Base-by-base conservation (phyloP, 2,329 filamentous ascomycete genomes). In the Calonectria montana region DNA sequence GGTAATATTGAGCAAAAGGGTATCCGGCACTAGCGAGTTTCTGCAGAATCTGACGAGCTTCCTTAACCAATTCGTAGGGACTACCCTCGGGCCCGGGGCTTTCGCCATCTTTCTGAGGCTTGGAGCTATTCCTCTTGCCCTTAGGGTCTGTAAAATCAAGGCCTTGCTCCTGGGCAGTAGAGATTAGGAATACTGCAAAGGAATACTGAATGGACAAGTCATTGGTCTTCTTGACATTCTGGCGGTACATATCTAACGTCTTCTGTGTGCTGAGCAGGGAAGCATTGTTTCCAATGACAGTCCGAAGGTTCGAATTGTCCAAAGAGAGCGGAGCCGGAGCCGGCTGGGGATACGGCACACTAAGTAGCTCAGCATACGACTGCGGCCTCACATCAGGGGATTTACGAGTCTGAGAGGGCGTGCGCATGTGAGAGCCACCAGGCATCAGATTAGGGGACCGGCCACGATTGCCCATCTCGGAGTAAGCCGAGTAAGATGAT, bases 1-100 rank as follows among this genome's bases (percentile, higher is more conserved):
- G 91, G 82, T 98, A 98, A 85, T 99, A 99, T 83, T 99, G 97
- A 4, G 97, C 97, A 83, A 98, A 98, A 1, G 97, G 97, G 82
- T 98, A 98, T 55, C 95, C 95, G 70, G 92, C 92, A 84, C 96
- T 96, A 21, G 96, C 90, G 64, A 98, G 88, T 73, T 92, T 93
- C 84, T 97, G 94, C 53, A 99, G 86, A 78, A 98, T 98, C 72
- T 92, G 91, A 80, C 95, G 94, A 71, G 97, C 96, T 88, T 99
- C 97, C 41, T 92, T 91, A 57, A 98, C 87, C 72, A 98, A 87
- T 75, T 95, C 92, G 29, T 91, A 87, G 8, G 92, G 90, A 45
- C 88, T 79, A 8, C 82, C 83, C 53, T 89, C 87, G 21, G 84
- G 82, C 37, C 86, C 82, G 67, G 88, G 84, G 76, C 85, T 84